These are phyloP conservation scores for Pelagophyceae sp. DNA, from an alignment of 352 stramenopile genomes.

Conservation along the genomic window DNA sequence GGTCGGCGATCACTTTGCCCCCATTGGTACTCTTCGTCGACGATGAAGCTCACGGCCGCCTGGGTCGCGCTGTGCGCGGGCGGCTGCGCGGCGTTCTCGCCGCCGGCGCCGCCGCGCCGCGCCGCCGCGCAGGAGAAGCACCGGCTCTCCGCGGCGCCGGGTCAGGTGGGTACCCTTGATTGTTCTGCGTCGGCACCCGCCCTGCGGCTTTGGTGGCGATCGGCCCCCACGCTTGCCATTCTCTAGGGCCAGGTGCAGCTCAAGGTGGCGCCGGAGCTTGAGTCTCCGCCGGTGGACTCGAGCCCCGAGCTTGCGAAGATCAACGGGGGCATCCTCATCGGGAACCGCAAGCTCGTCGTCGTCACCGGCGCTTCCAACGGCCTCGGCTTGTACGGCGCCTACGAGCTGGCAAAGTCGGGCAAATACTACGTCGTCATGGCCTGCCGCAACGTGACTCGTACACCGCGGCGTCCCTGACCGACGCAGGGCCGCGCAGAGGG, in stretches of 20 bases:
- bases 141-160: too few species aligned
- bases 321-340: constrained; percentile 43
- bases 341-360: constrained; percentile 49
- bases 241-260: not conserved
- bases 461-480: constrained; percentile 41
- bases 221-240: too few species aligned
- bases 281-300: constrained; percentile 5
- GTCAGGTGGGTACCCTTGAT: too few species aligned
- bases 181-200: too few species aligned
- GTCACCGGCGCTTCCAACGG: constrained; percentile 58
- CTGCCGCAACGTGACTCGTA: constrained; percentile 50
- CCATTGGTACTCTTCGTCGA: too few species aligned
- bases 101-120: too few species aligned
- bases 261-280: constrained; percentile 8
- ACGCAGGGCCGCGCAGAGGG: not conserved
- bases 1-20: too few species aligned
- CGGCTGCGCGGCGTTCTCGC: too few species aligned
- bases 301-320: not conserved
- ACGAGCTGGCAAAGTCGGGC: constrained; percentile 46
- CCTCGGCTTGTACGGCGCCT: constrained; percentile 46
- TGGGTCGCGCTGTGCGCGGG: too few species aligned
- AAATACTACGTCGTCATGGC: constrained; percentile 59
- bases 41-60: too few species aligned
- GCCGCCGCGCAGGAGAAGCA: too few species aligned
- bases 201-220: too few species aligned